Evolutionary conservation across 1,139 yeast genomes (phyloP).

Genomic region (Zygosaccharomyces pseudobailii): DNA sequence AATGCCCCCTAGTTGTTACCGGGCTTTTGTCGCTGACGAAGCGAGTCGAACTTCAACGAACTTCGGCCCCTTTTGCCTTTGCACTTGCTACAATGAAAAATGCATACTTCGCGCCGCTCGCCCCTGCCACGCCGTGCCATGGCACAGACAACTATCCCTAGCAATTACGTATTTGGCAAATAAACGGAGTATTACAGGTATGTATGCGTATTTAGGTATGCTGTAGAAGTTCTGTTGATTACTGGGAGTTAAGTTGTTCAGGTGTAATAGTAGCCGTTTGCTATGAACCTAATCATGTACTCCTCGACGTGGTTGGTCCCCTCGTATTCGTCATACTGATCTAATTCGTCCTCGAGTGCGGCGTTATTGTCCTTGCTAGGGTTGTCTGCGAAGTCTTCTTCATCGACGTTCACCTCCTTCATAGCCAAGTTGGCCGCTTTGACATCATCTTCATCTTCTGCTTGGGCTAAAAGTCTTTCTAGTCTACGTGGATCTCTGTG

Average conservation of each 20-base stretch:
- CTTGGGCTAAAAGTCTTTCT: slow-evolving; percentile 75
- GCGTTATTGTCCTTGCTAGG: slow-evolving; percentile 20
- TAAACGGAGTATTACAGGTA: not conserved
- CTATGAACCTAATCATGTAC: slow-evolving; percentile 89
- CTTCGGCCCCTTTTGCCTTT: not conserved
- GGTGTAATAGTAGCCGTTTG: slow-evolving; percentile 63
- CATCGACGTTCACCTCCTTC: slow-evolving; percentile 79
- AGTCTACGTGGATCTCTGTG: slow-evolving; percentile 40
- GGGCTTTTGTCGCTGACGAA: not conserved
- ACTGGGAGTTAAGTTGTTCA: not conserved
- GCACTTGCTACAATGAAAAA: not conserved
- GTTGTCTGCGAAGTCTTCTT: slow-evolving; percentile 69
- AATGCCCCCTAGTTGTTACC: not conserved
- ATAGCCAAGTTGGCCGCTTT: slow-evolving; percentile 87
- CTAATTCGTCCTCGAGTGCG: slow-evolving; percentile 23
- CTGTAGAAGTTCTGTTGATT: not conserved
- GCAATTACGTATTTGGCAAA: not conserved
- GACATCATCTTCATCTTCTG: slow-evolving; percentile 95
- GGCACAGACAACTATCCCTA: not conserved
- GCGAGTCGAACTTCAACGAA: slow-evolving; percentile 4
- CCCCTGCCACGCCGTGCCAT: not conserved
- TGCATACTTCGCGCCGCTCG: not conserved
- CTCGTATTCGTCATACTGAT: slow-evolving; percentile 53
- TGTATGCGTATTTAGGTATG: not conserved
- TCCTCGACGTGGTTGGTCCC: slow-evolving; percentile 91